Base-by-base conservation (phyloP, 495 filamentous ascomycete species). In the Annulohypoxylon stygium region DNA sequence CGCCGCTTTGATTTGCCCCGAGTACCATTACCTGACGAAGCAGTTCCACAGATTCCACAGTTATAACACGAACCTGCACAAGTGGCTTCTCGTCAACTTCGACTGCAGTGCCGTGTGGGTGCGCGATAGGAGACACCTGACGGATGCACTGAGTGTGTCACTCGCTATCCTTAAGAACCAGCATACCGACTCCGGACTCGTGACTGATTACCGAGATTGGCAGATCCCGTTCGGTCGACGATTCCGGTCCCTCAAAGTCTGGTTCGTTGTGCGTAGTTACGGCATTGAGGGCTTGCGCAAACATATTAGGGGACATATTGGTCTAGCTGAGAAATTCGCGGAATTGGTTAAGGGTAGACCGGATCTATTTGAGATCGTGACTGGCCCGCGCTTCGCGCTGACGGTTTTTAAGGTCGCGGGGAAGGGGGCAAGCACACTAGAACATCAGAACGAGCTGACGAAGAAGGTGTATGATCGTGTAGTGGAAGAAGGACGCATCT, bases 171-270 rank as follows among this genome's bases (percentile, higher is more conserved):
- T 97, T 8, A 86, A 88, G 67, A 97, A 97, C 81, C 79, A 88
- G 2, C 93, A 91, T 80, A 91, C 91, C 0, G 93, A 94, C 66
- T 87, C 86, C 50, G 95, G 95, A 1, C 86, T 94, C 5, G 96
- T 99, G 2, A 97, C 94, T 39, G 96, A 99, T 78, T 98, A 99
- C 82, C 89, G 96, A 25, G 97, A 99, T 86, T 99, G 96, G 96
- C 94, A 97, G 81, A 97, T 99, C 77, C 96, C 96, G 10, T 88
- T 99, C 0, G 96, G 96, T 11, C 87, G 96, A 6, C 88, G 96
- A n/a, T 98, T 99, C 85, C 86, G 96, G 11, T 88, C 91, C 0
- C 81, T 99, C 57, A 99, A 99, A 85, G 92, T 97, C 76, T 99
- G 96, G 96, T 98, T 98, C 78, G 96, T 99, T 12, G 84, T 99